Conservation (phyloP, 805 yeast species). For the Ogataea trehaloabstinens region DNA sequence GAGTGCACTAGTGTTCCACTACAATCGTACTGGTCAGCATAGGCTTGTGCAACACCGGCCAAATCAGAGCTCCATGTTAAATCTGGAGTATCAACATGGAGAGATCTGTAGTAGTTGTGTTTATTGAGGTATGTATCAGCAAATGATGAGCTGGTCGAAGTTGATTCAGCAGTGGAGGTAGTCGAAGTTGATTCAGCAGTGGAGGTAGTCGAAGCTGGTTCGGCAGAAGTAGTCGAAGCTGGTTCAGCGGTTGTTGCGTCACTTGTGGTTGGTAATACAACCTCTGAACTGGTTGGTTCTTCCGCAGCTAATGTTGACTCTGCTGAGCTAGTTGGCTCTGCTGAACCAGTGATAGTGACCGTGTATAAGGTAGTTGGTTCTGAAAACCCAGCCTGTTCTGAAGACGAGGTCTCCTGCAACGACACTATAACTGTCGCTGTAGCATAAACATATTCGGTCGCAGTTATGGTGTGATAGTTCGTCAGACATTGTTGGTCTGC, state of each 20-base stretch:
- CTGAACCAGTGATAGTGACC: constrained; percentile 1
- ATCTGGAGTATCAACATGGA: constrained; percentile 45
- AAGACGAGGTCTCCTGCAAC: constrained; percentile 6
- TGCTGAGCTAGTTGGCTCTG: not conserved
- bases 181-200: constrained; percentile 18
- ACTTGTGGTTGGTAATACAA: constrained; percentile 15
- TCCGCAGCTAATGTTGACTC: constrained; percentile 23
- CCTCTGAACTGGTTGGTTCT: constrained; percentile 2
- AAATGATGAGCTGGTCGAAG: constrained; percentile 30
- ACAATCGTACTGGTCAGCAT: constrained; percentile 57
- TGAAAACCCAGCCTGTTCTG: constrained; percentile 7
- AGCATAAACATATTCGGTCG: constrained; percentile 16
- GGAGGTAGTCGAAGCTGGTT: constrained; percentile 24
- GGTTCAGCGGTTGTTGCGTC: constrained; percentile 20
- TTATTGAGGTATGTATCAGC: constrained; percentile 48
- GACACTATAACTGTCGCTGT: constrained; percentile 1
- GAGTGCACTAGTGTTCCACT: constrained; percentile 61
- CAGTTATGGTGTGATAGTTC: constrained; percentile 18
- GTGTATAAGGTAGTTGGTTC: constrained; percentile 7
- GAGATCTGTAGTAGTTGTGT: constrained; percentile 59
- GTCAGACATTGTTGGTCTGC: constrained; percentile 11
- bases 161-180: constrained; percentile 22
- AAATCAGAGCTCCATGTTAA: constrained; percentile 56
- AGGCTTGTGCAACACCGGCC: constrained; percentile 53
- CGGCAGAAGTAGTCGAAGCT: constrained; percentile 22